A percentile compares a stretch with the other conserved stretches of the same genome.
phyloP scores from a whole-genome alignment of 2,329 filamentous ascomycete genomes.

The Bisporella sp. region DNA sequence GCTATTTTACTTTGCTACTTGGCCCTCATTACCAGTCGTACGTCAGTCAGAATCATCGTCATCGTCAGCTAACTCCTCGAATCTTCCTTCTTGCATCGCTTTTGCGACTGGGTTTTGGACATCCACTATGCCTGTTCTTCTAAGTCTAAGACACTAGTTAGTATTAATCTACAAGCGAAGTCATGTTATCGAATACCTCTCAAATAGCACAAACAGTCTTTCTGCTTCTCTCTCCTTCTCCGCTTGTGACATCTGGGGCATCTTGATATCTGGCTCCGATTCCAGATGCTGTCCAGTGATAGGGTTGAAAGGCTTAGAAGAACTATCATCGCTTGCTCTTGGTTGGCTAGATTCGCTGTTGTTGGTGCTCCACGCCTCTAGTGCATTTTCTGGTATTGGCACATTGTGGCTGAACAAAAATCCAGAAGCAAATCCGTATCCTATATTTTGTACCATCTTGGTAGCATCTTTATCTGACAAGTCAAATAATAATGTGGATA shows the following conservation, averaged over 20 bases:
- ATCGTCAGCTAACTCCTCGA: slow-evolving; percentile 25
- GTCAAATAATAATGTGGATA: slow-evolving; percentile 78
- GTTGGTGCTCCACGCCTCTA: slow-evolving; percentile 42
- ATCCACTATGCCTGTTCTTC: slow-evolving; percentile 25
- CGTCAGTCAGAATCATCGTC: slow-evolving; percentile 1
- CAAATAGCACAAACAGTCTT: slow-evolving; percentile 26
- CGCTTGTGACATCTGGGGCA: slow-evolving; percentile 75
- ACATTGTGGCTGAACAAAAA: slow-evolving; percentile 84
- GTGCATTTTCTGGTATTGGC: slow-evolving; percentile 60
- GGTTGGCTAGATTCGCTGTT: slow-evolving; percentile 17
- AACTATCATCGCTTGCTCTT: slow-evolving; percentile 14
- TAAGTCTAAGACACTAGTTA: slow-evolving; percentile 16
- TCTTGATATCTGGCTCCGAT: slow-evolving; percentile 32
- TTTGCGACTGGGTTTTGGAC: slow-evolving; percentile 23
- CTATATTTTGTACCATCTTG: slow-evolving; percentile 83
- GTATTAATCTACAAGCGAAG: neutral
- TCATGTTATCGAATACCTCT: slow-evolving; percentile 17
- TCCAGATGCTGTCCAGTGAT: slow-evolving; percentile 25
- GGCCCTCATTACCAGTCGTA: too few relatives aligned
- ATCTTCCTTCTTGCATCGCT: slow-evolving; percentile 21
- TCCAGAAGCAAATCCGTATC: slow-evolving; percentile 88
- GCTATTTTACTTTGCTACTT: too few relatives aligned
- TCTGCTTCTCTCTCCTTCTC: slow-evolving; percentile 76
- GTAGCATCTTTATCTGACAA: slow-evolving; percentile 74
- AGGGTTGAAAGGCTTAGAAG: slow-evolving; percentile 19